Conservation (phyloP, 306 rosid species). For the Quercus glauca region DNA sequence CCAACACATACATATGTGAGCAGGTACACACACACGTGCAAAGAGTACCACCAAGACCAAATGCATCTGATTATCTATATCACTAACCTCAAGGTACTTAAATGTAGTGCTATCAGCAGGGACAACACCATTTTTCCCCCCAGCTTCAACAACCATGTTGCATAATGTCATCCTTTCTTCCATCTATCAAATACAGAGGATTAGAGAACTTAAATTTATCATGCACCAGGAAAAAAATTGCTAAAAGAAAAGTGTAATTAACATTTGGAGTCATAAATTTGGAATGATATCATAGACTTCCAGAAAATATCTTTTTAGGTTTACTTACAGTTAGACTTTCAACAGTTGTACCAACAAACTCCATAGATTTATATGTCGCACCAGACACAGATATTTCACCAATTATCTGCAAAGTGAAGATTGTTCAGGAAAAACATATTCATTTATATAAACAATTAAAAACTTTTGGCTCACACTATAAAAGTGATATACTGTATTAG, state of each 20-base stretch:
- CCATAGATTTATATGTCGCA: slow-evolving; percentile 94
- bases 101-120: slow-evolving; percentile 84
- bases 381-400: slow-evolving; percentile 93
- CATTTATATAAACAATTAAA: not conserved
- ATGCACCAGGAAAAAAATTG: not conserved
- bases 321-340: slow-evolving; percentile 77
- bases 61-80: slow-evolving; percentile 7
- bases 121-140: slow-evolving; percentile 85
- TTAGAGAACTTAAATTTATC: not conserved
- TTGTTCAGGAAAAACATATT: not conserved
- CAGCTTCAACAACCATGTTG: slow-evolving; percentile 96
- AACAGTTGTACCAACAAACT: slow-evolving; percentile 83
- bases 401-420: slow-evolving; percentile 55
- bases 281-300: not conserved
- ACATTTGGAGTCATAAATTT: slow-evolving; percentile 2
- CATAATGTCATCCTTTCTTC: slow-evolving; percentile 94
- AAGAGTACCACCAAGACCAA: slow-evolving; percentile 8
- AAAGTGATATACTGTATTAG: not conserved
- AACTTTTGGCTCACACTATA: not conserved
- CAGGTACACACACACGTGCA: not conserved
- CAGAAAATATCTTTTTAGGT: not conserved
- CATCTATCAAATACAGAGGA: slow-evolving; percentile 49
- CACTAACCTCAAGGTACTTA: slow-evolving; percentile 84
- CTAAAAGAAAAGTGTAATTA: not conserved
- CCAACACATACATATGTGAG: not conserved